Conservation (phyloP, 2,329 filamentous ascomycete genomes). For the Colletotrichum cereale region DNA sequence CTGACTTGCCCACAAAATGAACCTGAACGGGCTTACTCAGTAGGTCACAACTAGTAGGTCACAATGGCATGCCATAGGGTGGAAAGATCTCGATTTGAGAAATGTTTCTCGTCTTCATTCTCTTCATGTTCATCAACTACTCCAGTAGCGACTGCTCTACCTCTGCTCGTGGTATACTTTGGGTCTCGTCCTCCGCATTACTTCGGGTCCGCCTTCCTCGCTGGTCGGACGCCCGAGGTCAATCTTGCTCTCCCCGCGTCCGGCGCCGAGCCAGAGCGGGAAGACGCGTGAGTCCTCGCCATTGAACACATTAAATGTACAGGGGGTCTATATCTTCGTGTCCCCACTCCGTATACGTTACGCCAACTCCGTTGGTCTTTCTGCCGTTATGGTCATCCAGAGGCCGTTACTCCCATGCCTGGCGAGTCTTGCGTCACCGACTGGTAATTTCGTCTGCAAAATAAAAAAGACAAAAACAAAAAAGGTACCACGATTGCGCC, state of each 20-base stretch:
- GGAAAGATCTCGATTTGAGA: neutral
- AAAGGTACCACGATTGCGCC: slow-evolving; percentile 40
- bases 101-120: slow-evolving; percentile 29
- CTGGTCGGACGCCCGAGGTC: slow-evolving; percentile 18
- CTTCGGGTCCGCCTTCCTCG: slow-evolving; percentile 27
- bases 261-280: neutral
- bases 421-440: slow-evolving; percentile 20
- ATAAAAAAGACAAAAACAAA: neutral
- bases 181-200: slow-evolving; percentile 33
- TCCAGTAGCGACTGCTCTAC: slow-evolving; percentile 43
- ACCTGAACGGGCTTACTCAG: neutral
- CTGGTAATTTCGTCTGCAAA: slow-evolving; percentile 35
- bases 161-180: slow-evolving; percentile 39
- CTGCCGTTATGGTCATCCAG: slow-evolving; percentile 29
- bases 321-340: slow-evolving; percentile 33
- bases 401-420: slow-evolving; percentile 35
- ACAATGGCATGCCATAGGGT: neutral
- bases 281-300: neutral
- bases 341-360: slow-evolving; percentile 17
- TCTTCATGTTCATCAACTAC: slow-evolving; percentile 38
- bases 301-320: slow-evolving; percentile 41
- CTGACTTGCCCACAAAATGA: no score
- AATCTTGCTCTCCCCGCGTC: neutral
- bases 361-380: slow-evolving; percentile 32
- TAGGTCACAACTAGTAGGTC: neutral